A percentile compares a stretch with the other conserved stretches of the same genome.
Conservation (phyloP, 1,284 basidiomycete genomes). For the Papiliotrema laurentii region DNA sequence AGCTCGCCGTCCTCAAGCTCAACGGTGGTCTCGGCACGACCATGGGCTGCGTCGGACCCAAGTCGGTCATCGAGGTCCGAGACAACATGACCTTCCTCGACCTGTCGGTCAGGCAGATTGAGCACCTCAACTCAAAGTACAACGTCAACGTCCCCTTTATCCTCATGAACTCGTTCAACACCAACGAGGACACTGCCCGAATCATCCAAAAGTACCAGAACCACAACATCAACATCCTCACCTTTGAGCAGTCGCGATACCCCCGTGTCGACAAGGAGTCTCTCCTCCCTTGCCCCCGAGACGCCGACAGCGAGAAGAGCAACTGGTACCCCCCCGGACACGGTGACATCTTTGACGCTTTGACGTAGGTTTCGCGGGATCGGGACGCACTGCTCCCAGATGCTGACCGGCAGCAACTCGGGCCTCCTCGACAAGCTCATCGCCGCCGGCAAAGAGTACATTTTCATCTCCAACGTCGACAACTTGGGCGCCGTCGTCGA, state of each 20-base stretch:
- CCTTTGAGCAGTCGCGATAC: constrained; percentile 93
- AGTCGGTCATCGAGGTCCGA: constrained; percentile 86
- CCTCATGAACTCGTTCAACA: constrained; percentile 99
- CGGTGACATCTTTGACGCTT: constrained; percentile 64
- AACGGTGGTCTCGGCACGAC: constrained; percentile 90
- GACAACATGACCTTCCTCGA: constrained; percentile 99
- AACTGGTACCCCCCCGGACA: constrained; percentile 99
- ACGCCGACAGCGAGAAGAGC: constrained; percentile 85
- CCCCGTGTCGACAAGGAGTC: constrained; percentile 96
- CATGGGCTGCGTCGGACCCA: constrained; percentile 55
- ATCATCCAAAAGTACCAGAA: constrained; percentile 99
- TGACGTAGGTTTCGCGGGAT: constrained; percentile 31
- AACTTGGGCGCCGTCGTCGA: constrained; percentile 95
- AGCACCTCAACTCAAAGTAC: constrained; percentile 63
- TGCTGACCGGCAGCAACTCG: constrained; percentile 66
- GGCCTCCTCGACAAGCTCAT: constrained; percentile 94
- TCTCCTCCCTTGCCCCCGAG: constrained; percentile 81
- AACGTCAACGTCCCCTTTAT: constrained; percentile 87
- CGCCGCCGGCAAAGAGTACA: constrained; percentile 94
- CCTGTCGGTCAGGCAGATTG: constrained; percentile 93
- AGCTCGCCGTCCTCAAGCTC: constrained; percentile 97
- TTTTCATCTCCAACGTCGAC: constrained; percentile 99
- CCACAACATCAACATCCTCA: constrained; percentile 91
- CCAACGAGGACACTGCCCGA: constrained; percentile 91
- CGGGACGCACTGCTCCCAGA: too few species aligned